These are phyloP conservation scores for Talaromyces marneffei DNA, from an alignment of 2,329 filamentous ascomycete species.

Conservation along the genomic window DNA sequence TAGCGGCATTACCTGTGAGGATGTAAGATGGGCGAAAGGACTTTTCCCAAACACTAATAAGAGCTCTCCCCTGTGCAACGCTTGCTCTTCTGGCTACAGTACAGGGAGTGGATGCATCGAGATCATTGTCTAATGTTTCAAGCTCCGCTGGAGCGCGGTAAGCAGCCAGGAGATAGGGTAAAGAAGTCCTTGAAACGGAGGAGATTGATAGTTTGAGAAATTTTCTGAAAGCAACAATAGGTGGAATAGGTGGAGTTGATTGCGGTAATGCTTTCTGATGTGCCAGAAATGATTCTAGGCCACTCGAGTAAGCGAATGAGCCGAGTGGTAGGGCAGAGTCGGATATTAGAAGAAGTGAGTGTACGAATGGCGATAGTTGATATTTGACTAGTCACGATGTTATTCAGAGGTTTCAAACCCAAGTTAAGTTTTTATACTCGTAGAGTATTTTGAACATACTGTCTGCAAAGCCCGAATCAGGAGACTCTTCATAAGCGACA, in stretches of 20 bases:
- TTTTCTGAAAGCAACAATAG: slow-evolving; percentile 43
- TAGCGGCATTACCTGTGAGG: not conserved
- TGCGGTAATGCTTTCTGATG: slow-evolving; percentile 44
- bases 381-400: not conserved
- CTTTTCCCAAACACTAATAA: slow-evolving; percentile 56
- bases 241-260: slow-evolving; percentile 18
- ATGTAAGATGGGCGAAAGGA: slow-evolving; percentile 40
- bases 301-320: slow-evolving; percentile 61
- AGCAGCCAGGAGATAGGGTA: slow-evolving; percentile 55
- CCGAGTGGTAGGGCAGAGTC: slow-evolving; percentile 60
- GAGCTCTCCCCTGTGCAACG: slow-evolving; percentile 54
- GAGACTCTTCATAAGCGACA: slow-evolving; percentile 1
- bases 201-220: slow-evolving; percentile 54
- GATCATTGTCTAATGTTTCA: slow-evolving; percentile 54
- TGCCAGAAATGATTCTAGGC: slow-evolving; percentile 59
- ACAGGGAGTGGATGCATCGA: slow-evolving; percentile 59
- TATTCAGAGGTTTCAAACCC: not conserved
- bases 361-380: slow-evolving; percentile 28
- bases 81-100: slow-evolving; percentile 58
- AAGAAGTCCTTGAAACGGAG: slow-evolving; percentile 53
- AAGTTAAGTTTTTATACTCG: not conserved
- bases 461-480: slow-evolving; percentile 7
- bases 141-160: slow-evolving; percentile 48
- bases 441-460: slow-evolving; percentile 9
- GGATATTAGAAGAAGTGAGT: slow-evolving; percentile 55